These are phyloP conservation scores for Candida pseudofarinosa DNA, from an alignment of 805 yeast species.

Conservation along the genomic window DNA sequence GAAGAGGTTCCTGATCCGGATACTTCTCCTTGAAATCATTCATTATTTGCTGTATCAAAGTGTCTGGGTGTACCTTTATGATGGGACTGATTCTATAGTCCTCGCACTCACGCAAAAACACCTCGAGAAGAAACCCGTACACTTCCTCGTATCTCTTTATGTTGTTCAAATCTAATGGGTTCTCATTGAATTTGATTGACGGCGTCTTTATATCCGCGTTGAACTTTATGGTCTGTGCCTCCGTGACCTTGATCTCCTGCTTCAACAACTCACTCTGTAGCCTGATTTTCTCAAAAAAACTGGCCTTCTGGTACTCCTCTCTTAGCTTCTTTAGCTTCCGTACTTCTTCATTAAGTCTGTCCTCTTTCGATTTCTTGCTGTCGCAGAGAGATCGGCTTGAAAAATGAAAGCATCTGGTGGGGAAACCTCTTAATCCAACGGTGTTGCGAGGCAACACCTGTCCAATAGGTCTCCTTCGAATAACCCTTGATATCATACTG, in stretches of 20 bases:
- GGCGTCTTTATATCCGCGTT: conserved; percentile 14
- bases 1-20: conserved; percentile 17
- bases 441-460: background rate
- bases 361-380: conserved; percentile 5
- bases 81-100: conserved; percentile 7
- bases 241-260: conserved; percentile 19
- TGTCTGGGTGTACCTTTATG: conserved; percentile 14
- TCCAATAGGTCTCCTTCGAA: conserved; percentile 2
- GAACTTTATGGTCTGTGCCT: conserved; percentile 13
- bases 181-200: conserved; percentile 12
- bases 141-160: conserved; percentile 13
- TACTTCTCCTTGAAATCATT: conserved; percentile 16
- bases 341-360: conserved; percentile 17
- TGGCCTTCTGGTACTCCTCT: conserved; percentile 18
- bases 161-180: conserved; percentile 16
- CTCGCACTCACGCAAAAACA: conserved; percentile 23
- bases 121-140: conserved; percentile 19
- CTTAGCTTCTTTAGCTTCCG: conserved; percentile 20
- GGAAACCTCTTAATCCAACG: background rate
- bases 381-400: conserved; percentile 3
- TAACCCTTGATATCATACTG: conserved; percentile 5
- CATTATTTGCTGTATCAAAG: conserved; percentile 17
- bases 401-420: conserved; percentile 3
- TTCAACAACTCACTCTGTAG: conserved; percentile 18
- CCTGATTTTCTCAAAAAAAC: conserved; percentile 20